These are phyloP conservation scores for Entrophospora sp. DNA, from an alignment of 192 early-diverging fungal genomes.

Conservation along the genomic window DNA sequence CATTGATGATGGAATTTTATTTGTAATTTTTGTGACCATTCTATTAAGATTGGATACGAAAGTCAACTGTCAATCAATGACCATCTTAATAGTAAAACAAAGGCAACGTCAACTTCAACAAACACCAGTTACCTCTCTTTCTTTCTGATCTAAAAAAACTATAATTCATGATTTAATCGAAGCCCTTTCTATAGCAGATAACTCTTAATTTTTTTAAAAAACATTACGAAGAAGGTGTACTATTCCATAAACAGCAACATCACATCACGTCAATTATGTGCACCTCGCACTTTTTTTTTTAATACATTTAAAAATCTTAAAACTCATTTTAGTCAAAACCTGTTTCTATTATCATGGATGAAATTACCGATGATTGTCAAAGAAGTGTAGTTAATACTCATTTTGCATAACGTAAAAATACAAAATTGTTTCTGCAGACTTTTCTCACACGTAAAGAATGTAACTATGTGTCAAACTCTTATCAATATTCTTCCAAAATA, in stretches of 20 bases:
- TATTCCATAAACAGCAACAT: not conserved
- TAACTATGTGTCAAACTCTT: not conserved
- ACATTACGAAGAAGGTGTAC: not conserved
- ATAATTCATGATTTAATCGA: not conserved
- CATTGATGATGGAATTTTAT: not conserved
- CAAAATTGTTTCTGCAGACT: not conserved
- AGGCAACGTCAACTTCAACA: not conserved
- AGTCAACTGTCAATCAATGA: not conserved
- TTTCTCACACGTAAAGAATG: not conserved
- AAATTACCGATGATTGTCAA: not conserved
- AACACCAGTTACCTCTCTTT: not conserved
- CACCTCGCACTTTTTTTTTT: not conserved
- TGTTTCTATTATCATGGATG: not conserved
- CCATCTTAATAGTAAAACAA: not conserved
- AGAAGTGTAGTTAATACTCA: not conserved
- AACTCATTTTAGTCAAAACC: not conserved
- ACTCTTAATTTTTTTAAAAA: slow-evolving; percentile 7
- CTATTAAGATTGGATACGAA: not conserved
- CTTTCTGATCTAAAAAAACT: not conserved
- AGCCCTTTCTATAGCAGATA: not conserved
- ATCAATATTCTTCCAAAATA: not conserved
- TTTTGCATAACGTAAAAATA: not conserved
- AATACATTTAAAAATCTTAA: not conserved
- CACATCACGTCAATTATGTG: not conserved
- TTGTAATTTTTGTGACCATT: slow-evolving; percentile 1